Evolutionary conservation across 345 rosid species (phyloP).

Genomic region (Hypericum perforatum): DNA sequence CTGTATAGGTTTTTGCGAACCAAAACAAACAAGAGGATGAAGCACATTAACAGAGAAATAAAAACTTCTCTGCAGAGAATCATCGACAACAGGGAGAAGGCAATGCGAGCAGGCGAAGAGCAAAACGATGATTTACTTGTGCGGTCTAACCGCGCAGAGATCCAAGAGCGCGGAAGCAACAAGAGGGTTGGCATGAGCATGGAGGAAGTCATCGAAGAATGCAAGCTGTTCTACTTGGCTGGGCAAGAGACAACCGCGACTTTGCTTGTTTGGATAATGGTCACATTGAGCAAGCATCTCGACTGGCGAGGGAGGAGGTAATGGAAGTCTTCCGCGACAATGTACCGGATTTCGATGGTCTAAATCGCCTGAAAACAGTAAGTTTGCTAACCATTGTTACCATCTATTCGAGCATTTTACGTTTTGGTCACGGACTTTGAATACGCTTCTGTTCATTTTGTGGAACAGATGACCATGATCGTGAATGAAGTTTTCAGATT

Average conservation of each 20-base stretch:
- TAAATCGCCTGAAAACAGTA: constrained; percentile 16
- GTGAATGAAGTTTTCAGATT: constrained; percentile 17
- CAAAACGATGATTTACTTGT: constrained; percentile 32
- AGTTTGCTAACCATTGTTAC: too few species aligned
- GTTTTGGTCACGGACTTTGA: too few species aligned
- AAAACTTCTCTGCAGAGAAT: constrained; percentile 18
- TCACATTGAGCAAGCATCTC: constrained; percentile 9
- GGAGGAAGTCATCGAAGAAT: constrained; percentile 21
- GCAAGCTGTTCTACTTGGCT: constrained; percentile 18
- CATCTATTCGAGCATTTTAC: too few species aligned
- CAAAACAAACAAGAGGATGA: constrained; percentile 28
- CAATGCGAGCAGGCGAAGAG: constrained; percentile 23
- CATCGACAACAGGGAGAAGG: constrained; percentile 29
- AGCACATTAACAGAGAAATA: constrained; percentile 26
- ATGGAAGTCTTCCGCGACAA: constrained; percentile 6
- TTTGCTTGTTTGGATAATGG: constrained; percentile 16
- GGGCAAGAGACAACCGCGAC: constrained; percentile 11
- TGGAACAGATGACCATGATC: constrained; percentile 15
- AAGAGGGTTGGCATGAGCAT: constrained; percentile 24
- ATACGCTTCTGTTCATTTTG: too few species aligned
- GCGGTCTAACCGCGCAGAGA: constrained; percentile 29
- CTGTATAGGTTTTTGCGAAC: constrained; percentile 35
- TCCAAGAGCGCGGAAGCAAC: constrained; percentile 16
- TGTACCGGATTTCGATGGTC: constrained; percentile 12
- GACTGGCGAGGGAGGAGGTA: constrained; percentile 18